phyloP scores from a whole-genome alignment of 306 rosid species.

The Gastrolobium villosum region DNA sequence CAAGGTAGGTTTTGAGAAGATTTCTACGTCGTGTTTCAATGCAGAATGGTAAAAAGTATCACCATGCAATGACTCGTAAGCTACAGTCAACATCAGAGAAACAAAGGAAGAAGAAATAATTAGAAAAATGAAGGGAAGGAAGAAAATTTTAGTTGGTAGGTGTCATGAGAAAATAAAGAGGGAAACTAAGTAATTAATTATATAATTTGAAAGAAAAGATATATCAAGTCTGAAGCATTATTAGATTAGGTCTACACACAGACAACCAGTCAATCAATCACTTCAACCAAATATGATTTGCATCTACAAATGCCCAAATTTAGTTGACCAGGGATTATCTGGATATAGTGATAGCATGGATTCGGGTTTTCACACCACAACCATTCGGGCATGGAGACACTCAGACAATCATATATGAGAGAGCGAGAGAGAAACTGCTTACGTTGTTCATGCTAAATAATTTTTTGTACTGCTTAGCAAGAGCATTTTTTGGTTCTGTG shows the following conservation, averaged over 20 bases:
- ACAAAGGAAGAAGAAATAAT: conserved; percentile 5
- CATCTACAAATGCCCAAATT: conserved; percentile 17
- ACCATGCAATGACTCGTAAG: not conserved
- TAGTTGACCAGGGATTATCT: conserved; percentile 15
- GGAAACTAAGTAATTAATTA: not conserved
- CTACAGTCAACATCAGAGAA: conserved; percentile 5
- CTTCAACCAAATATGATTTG: conserved; percentile 9
- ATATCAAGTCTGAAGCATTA: not conserved
- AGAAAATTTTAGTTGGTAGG: conserved; percentile 1
- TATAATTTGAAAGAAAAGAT: conserved; percentile 17
- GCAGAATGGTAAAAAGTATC: conserved; percentile 28
- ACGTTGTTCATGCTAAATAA: conserved; percentile 85
- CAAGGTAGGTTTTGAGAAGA: not conserved
- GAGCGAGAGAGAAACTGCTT: conserved; percentile 46
- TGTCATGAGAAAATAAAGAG: conserved; percentile 11
- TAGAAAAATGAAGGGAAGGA: not conserved
- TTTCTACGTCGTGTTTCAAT: not conserved
- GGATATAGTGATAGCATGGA: not conserved
- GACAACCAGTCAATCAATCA: not conserved
- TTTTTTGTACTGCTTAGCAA: conserved; percentile 89
- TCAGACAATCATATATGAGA: not conserved
- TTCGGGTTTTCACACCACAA: conserved; percentile 16
- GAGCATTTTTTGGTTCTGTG: conserved; percentile 85
- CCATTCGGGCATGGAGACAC: not conserved
- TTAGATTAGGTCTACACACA: conserved; percentile 22